phyloP scores from a whole-genome alignment of 2,329 filamentous ascomycete genomes.

The Calonectria ilicicola region DNA sequence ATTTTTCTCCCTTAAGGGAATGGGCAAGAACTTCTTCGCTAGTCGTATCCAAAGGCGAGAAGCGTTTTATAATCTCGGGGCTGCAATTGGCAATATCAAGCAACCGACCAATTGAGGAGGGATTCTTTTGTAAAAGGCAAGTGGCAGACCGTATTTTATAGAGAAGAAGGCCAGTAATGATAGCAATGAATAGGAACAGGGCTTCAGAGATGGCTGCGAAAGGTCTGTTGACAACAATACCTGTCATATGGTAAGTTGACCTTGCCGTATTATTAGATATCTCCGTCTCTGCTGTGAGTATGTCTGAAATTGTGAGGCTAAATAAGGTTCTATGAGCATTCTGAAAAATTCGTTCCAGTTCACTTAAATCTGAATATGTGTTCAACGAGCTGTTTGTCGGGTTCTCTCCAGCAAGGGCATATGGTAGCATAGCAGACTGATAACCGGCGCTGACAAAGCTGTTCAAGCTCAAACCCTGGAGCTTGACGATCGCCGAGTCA shows the following conservation, averaged over 20 bases:
- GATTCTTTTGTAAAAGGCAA: slow-evolving; percentile 38
- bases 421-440: background rate
- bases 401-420: slow-evolving; percentile 35
- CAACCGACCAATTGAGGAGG: slow-evolving; percentile 39
- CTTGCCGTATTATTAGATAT: slow-evolving; percentile 13
- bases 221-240: slow-evolving; percentile 47
- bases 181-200: slow-evolving; percentile 36
- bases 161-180: slow-evolving; percentile 38
- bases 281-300: slow-evolving; percentile 31
- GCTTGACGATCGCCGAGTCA: slow-evolving; percentile 25
- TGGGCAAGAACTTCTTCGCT: slow-evolving; percentile 26
- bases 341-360: slow-evolving; percentile 32
- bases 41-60: slow-evolving; percentile 24
- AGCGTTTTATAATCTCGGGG: background rate
- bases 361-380: background rate
- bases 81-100: slow-evolving; percentile 34
- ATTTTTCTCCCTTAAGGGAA: background rate
- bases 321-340: slow-evolving; percentile 47
- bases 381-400: slow-evolving; percentile 22
- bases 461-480: slow-evolving; percentile 35
- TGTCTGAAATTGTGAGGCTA: slow-evolving; percentile 34
- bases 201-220: slow-evolving; percentile 47
- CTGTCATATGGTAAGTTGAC: slow-evolving; percentile 34
- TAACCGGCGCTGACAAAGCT: slow-evolving; percentile 39
- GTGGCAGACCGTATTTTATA: background rate